Evolutionary conservation across 148 eudicot species (phyloP).

Genomic region (Pharnaceum exiguum): DNA sequence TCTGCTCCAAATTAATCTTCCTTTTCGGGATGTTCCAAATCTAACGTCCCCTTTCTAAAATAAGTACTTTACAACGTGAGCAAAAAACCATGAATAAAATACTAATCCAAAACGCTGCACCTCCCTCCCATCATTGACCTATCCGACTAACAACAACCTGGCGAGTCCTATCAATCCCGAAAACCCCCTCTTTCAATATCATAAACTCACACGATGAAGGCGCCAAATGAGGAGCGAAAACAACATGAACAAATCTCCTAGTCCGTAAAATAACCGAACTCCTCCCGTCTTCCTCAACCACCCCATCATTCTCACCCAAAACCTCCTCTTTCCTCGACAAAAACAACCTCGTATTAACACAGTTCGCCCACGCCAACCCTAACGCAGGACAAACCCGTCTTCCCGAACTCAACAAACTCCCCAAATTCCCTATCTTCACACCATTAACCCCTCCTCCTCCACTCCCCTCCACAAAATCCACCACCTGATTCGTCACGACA

Average conservation of each 20-base stretch:
- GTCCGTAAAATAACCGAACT: slow-evolving; percentile 20
- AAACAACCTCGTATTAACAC: slow-evolving; percentile 70
- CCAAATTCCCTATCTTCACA: slow-evolving; percentile 60
- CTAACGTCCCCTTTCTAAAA: too few relatives aligned
- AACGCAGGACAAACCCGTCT: slow-evolving; percentile 79
- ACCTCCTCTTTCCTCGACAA: slow-evolving; percentile 58
- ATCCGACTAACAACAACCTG: not conserved
- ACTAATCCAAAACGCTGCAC: too few relatives aligned
- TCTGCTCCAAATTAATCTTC: too few relatives aligned
- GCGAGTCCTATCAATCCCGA: slow-evolving; percentile 38
- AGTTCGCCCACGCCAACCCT: slow-evolving; percentile 90
- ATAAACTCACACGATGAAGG: slow-evolving; percentile 61
- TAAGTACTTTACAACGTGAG: too few relatives aligned
- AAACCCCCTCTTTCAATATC: slow-evolving; percentile 59
- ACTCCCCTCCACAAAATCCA: slow-evolving; percentile 46
- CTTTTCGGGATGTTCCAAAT: too few relatives aligned
- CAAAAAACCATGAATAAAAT: too few relatives aligned
- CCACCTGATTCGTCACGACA: slow-evolving; percentile 79
- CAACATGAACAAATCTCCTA: slow-evolving; percentile 57
- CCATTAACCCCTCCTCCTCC: slow-evolving; percentile 39
- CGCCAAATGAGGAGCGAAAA: slow-evolving; percentile 90
- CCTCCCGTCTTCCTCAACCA: slow-evolving; percentile 28
- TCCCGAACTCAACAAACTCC: slow-evolving; percentile 47
- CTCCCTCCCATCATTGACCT: not conserved
- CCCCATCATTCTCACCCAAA: slow-evolving; percentile 29